These are phyloP conservation scores for Saccharomycopsis phalli DNA, from an alignment of 1,139 yeast species.

Conservation along the genomic window DNA sequence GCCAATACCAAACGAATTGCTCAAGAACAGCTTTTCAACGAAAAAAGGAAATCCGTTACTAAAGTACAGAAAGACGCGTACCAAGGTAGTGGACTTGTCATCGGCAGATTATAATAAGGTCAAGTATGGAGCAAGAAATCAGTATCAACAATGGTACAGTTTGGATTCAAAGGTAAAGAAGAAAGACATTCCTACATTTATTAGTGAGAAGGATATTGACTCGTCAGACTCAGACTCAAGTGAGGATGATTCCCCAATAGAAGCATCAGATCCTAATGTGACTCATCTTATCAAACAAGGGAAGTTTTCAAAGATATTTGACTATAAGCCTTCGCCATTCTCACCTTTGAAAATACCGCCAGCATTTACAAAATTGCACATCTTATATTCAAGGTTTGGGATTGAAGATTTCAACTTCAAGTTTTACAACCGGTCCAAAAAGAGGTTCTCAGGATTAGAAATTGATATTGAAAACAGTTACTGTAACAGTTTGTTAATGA, in stretches of 20 bases:
- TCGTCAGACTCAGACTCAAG: slow-evolving; percentile 13
- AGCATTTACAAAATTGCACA: slow-evolving; percentile 66
- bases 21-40: slow-evolving; percentile 23
- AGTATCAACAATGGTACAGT: slow-evolving; percentile 37
- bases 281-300: neutral
- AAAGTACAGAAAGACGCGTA: slow-evolving; percentile 14
- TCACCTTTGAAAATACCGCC: slow-evolving; percentile 44
- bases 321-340: slow-evolving; percentile 24
- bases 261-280: neutral
- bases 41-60: slow-evolving; percentile 24
- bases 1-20: slow-evolving; percentile 34
- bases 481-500: slow-evolving; percentile 69
- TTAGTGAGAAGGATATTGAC: slow-evolving; percentile 52
- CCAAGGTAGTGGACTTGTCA: slow-evolving; percentile 5
- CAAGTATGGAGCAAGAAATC: slow-evolving; percentile 46
- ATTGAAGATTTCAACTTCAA: slow-evolving; percentile 90
- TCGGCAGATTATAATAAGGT: slow-evolving; percentile 37
- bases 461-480: slow-evolving; percentile 78
- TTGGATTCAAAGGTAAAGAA: slow-evolving; percentile 30
- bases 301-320: slow-evolving; percentile 20
- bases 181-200: slow-evolving; percentile 49
- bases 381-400: slow-evolving; percentile 83
- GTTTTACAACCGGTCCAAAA: slow-evolving; percentile 54
- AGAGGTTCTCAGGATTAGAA: slow-evolving; percentile 78
- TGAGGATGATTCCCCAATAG: slow-evolving; percentile 20